These are phyloP conservation scores for Penicillium sp. DNA, from an alignment of 2,329 filamentous ascomycete genomes.

Conservation along the genomic window DNA sequence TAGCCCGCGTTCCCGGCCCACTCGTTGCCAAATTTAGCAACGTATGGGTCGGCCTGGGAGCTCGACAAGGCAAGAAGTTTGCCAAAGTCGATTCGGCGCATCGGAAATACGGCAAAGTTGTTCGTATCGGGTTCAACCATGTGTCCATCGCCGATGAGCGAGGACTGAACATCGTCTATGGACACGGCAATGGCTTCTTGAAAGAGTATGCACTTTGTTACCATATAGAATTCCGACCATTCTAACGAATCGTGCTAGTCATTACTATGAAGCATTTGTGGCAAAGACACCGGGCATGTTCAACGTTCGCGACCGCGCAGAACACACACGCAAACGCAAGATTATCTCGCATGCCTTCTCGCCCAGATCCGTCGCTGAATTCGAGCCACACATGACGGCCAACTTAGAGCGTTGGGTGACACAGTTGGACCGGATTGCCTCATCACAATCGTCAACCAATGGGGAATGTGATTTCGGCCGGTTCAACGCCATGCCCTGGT, in stretches of 20 bases:
- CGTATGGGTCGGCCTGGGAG: constrained; percentile 19
- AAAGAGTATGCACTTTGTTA: constrained; percentile 18
- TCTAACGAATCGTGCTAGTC: constrained; percentile 1
- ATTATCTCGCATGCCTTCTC: constrained; percentile 37
- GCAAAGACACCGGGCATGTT: constrained; percentile 36
- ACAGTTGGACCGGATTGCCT: constrained; percentile 21
- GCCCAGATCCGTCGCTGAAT: constrained; percentile 30
- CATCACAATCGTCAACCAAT: background rate
- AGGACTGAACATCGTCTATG: constrained; percentile 19
- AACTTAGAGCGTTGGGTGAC: constrained; percentile 19
- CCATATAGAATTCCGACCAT: no score
- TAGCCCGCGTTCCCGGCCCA: constrained; percentile 17
- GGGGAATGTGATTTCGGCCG: background rate
- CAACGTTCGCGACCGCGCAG: constrained; percentile 32
- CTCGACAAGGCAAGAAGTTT: constrained; percentile 18
- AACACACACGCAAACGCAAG: constrained; percentile 36
- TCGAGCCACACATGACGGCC: constrained; percentile 33
- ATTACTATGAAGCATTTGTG: constrained; percentile 35
- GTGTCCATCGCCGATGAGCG: constrained; percentile 24
- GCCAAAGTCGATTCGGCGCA: constrained; percentile 45
- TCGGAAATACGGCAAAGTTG: constrained; percentile 23
- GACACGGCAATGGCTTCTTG: constrained; percentile 36
- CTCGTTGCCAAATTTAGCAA: constrained; percentile 22
- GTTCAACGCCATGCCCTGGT: constrained; percentile 24
- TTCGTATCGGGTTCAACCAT: constrained; percentile 25